phyloP scores from a whole-genome alignment of 192 early-diverging fungal species.

The Podila minutissima region DNA sequence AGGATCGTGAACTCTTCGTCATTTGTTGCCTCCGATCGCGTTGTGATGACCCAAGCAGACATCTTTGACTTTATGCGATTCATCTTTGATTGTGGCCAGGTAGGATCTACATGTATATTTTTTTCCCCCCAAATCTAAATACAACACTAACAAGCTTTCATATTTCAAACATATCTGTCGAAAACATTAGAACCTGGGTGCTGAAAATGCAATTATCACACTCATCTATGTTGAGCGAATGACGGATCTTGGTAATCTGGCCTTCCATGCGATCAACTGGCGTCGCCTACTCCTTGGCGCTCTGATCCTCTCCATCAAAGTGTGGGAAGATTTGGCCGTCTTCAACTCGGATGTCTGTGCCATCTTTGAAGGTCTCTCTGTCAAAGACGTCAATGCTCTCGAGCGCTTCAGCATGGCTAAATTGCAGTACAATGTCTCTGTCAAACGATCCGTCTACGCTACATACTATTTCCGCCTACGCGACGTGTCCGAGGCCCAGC shows the following conservation, averaged over 20 bases:
- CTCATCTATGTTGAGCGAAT: constrained; percentile 78
- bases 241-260: constrained; percentile 66
- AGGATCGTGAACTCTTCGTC: constrained; percentile 45
- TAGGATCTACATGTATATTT: background rate
- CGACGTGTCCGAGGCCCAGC: constrained; percentile 53
- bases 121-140: background rate
- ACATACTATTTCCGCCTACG: constrained; percentile 71
- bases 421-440: constrained; percentile 72
- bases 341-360: constrained; percentile 85
- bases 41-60: constrained; percentile 53
- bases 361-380: constrained; percentile 77
- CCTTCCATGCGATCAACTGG: constrained; percentile 66
- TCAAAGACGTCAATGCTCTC: constrained; percentile 76
- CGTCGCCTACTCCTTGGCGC: constrained; percentile 64
- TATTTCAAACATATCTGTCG: background rate
- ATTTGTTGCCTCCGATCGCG: constrained; percentile 23
- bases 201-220: constrained; percentile 70
- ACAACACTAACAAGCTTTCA: background rate
- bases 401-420: constrained; percentile 71
- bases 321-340: constrained; percentile 90
- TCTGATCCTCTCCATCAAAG: constrained; percentile 80
- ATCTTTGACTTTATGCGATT: constrained; percentile 72
- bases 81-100: constrained; percentile 71
- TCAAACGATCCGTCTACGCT: constrained; percentile 73
- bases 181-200: constrained; percentile 51